These are phyloP conservation scores for Baorangia bicolor DNA, from an alignment of 768 basidiomycete species.

Conservation along the genomic window DNA sequence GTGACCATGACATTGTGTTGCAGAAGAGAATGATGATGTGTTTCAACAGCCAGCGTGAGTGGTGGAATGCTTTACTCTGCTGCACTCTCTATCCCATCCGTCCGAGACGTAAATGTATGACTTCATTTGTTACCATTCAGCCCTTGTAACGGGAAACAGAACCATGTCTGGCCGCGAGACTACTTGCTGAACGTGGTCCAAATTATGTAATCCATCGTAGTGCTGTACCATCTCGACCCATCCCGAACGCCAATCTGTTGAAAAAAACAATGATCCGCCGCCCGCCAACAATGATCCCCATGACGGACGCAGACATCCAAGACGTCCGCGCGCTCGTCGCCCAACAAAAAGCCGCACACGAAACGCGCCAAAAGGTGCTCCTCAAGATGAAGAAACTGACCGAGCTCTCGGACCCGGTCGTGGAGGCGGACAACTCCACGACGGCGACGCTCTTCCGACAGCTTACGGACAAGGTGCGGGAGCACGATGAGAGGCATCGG, in stretches of 20 bases:
- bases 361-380: slow-evolving; percentile 41
- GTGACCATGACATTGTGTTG: background rate
- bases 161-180: too few relatives aligned
- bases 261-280: slow-evolving; percentile 69
- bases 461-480: slow-evolving; percentile 23
- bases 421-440: slow-evolving; percentile 5
- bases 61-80: background rate
- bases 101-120: too few relatives aligned
- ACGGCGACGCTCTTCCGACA: slow-evolving; percentile 13
- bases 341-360: slow-evolving; percentile 44
- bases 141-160: too few relatives aligned
- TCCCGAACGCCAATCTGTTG: too few relatives aligned
- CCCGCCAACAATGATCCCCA: slow-evolving; percentile 70
- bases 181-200: too few relatives aligned
- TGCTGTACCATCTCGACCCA: too few relatives aligned
- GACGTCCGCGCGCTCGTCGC: slow-evolving; percentile 65
- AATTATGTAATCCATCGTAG: too few relatives aligned
- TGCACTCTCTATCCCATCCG: too few relatives aligned
- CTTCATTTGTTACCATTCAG: too few relatives aligned
- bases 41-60: background rate
- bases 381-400: slow-evolving; percentile 46
- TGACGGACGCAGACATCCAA: slow-evolving; percentile 78
- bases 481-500: slow-evolving; percentile 28
- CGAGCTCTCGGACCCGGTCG: slow-evolving; percentile 28
- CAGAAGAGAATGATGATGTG: background rate